Conservation (phyloP, 805 yeast species). For the Metschnikowia noctiluminum region DNA sequence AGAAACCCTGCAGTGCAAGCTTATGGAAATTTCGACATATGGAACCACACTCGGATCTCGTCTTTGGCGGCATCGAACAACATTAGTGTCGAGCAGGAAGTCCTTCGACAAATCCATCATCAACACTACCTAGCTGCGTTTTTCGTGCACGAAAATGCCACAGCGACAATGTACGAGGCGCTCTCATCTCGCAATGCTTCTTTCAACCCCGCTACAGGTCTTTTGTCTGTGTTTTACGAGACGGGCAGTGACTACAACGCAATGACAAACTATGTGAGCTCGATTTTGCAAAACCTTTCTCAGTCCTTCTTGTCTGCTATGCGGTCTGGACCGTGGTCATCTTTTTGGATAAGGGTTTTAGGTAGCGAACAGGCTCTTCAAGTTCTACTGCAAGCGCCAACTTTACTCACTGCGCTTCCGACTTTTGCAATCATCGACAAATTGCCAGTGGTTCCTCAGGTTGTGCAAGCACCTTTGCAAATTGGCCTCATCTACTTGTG, state of each 20-base stretch:
- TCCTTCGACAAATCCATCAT: conserved; percentile 28
- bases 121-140: conserved; percentile 30
- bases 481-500: conserved; percentile 32
- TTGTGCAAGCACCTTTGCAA: conserved; percentile 31
- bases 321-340: conserved; percentile 20
- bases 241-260: conserved; percentile 35
- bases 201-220: conserved; percentile 19
- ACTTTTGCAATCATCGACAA: conserved; percentile 22
- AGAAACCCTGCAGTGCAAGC: conserved; percentile 19
- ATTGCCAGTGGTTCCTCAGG: conserved; percentile 23
- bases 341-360: conserved; percentile 15
- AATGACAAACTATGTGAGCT: conserved; percentile 21
- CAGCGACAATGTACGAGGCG: conserved; percentile 22
- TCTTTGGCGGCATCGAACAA: conserved; percentile 20
- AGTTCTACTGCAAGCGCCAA: conserved; percentile 21
- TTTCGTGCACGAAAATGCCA: conserved; percentile 29
- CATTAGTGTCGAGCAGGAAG: conserved; percentile 25
- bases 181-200: conserved; percentile 14
- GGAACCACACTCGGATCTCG: conserved; percentile 18
- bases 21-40: conserved; percentile 25
- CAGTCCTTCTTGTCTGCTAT: conserved; percentile 17
- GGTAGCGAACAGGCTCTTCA: conserved; percentile 4
- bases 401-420: conserved; percentile 24
- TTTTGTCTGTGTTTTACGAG: conserved; percentile 28
- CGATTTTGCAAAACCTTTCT: conserved; percentile 18